Evolutionary conservation across 2,329 filamentous ascomycete species (phyloP).

Genomic region (Metarhizium rileyi): DNA sequence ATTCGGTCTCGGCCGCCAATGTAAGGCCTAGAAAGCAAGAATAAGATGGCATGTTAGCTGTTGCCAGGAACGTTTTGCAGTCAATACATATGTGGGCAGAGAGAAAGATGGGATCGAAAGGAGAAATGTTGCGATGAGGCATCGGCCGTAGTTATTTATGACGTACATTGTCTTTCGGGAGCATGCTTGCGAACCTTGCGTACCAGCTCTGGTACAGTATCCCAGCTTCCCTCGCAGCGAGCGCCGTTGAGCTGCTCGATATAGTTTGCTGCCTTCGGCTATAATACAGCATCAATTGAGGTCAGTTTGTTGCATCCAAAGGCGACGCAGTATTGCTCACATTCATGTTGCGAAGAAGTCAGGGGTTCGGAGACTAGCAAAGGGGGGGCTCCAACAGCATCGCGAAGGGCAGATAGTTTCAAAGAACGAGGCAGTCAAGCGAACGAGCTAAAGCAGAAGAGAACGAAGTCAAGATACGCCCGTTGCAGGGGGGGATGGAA

Average conservation of each 20-base stretch:
- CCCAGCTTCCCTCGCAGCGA: constrained; percentile 82
- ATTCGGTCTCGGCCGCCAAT: constrained; percentile 60
- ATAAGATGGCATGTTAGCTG: background rate
- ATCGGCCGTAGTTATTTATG: constrained; percentile 2
- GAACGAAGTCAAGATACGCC: background rate
- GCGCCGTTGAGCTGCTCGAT: constrained; percentile 74
- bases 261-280: constrained; percentile 74
- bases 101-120: background rate
- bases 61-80: background rate
- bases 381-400: constrained; percentile 14
- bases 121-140: background rate
- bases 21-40: constrained; percentile 45
- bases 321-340: constrained; percentile 15
- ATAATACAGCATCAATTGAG: constrained; percentile 7
- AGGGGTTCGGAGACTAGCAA: constrained; percentile 14
- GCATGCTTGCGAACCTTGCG: constrained; percentile 94
- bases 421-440: background rate
- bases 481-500: background rate
- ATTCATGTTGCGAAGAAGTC: constrained; percentile 25
- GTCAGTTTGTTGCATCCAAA: constrained; percentile 13
- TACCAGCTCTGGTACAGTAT: constrained; percentile 75
- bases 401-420: constrained; percentile 4
- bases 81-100: background rate
- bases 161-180: constrained; percentile 70
- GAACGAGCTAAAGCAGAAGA: background rate